Evolutionary conservation across 768 basidiomycete species (phyloP).

Genomic region (Cystobasidium ongulense): DNA sequence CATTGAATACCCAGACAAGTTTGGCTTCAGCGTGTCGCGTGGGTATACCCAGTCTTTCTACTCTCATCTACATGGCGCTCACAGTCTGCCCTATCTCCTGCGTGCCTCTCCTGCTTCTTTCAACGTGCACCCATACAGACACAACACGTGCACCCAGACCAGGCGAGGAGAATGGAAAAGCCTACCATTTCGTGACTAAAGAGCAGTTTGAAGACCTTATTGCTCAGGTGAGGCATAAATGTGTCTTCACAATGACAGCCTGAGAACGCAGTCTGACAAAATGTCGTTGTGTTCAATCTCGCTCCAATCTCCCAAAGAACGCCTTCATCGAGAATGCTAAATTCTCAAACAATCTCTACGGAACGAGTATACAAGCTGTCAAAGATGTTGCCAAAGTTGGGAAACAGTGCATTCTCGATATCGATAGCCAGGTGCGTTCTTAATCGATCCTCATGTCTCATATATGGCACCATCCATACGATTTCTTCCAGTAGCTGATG

Average conservation of each 20-base stretch:
- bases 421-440: conserved; percentile 75
- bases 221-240: conserved; percentile 44
- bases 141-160: conserved; percentile 78
- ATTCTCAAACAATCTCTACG: conserved; percentile 85
- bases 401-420: conserved; percentile 82
- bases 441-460: neutral
- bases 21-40: conserved; percentile 93
- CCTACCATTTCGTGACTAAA: conserved; percentile 74
- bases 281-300: neutral
- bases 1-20: conserved; percentile 67
- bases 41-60: conserved; percentile 40
- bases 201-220: conserved; percentile 68
- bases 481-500: neutral
- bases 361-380: conserved; percentile 77
- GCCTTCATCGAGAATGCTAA: conserved; percentile 92
- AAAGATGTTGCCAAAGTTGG: conserved; percentile 57
- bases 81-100: neutral
- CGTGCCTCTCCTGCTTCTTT: neutral
- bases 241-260: too few relatives aligned
- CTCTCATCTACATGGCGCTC: neutral
- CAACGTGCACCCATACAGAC: conserved; percentile 51
- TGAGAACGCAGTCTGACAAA: too few relatives aligned
- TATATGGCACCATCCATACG: neutral
- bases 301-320: conserved; percentile 39
- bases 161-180: conserved; percentile 70